Conservation (phyloP, 805 yeast genomes). For the Lachancea sp. region DNA sequence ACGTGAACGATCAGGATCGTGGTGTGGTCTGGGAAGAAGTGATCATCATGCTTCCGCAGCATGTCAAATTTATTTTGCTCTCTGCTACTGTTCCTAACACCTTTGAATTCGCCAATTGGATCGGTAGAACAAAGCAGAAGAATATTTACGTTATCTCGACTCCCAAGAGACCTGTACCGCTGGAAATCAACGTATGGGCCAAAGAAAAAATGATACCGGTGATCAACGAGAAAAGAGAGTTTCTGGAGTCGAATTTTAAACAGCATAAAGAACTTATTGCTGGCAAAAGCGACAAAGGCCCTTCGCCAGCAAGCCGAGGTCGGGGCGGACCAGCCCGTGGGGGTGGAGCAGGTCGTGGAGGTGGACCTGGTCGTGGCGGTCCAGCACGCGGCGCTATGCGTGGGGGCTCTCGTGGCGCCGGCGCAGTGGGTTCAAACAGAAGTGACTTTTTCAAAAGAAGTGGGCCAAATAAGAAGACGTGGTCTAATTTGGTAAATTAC, state of each 20-base stretch:
- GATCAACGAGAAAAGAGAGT: slow-evolving; percentile 66
- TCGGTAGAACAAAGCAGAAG: slow-evolving; percentile 92
- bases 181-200: slow-evolving; percentile 83
- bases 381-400: slow-evolving; percentile 11
- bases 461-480: slow-evolving; percentile 73
- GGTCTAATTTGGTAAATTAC: slow-evolving; percentile 67
- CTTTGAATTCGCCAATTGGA: slow-evolving; percentile 96
- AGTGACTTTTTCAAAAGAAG: slow-evolving; percentile 41
- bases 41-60: slow-evolving; percentile 94
- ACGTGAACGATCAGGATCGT: slow-evolving; percentile 92
- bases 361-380: slow-evolving; percentile 31
- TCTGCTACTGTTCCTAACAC: slow-evolving; percentile 99
- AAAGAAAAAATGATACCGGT: slow-evolving; percentile 66
- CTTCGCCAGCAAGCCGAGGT: slow-evolving; percentile 23
- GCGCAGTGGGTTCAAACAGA: slow-evolving; percentile 33
- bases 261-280: slow-evolving; percentile 50
- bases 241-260: slow-evolving; percentile 56
- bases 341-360: slow-evolving; percentile 22
- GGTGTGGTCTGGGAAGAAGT: slow-evolving; percentile 99
- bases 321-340: slow-evolving; percentile 24
- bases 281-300: slow-evolving; percentile 27
- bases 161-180: slow-evolving; percentile 92
- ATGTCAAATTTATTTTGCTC: slow-evolving; percentile 80
- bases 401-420: slow-evolving; percentile 38
- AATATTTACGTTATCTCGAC: slow-evolving; percentile 95